Conservation (phyloP, 306 rosid species). For the Prinsepia uniflora region DNA sequence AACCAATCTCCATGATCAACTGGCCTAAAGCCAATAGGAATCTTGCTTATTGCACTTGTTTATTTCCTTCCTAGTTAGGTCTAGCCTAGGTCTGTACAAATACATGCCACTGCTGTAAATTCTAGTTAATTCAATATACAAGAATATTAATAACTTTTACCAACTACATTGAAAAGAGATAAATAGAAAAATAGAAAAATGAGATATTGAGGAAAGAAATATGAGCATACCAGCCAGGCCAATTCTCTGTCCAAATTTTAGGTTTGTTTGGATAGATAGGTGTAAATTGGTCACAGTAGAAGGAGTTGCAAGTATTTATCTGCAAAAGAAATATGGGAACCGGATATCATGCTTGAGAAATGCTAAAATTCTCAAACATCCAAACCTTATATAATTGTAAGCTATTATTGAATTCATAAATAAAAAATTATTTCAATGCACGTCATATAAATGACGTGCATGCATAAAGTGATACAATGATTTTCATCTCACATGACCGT, state of each 20-base stretch:
- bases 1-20: no score
- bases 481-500: background rate
- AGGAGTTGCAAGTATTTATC: constrained; percentile 90
- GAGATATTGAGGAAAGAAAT: constrained; percentile 18
- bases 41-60: no score
- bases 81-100: no score
- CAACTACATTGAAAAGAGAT: background rate
- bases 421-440: background rate
- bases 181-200: background rate
- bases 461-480: background rate
- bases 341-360: constrained; percentile 13
- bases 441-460: background rate
- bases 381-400: background rate
- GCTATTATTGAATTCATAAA: background rate
- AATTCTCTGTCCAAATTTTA: constrained; percentile 94
- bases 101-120: no score
- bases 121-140: no score
- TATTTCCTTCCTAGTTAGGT: no score
- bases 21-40: no score
- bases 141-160: no score
- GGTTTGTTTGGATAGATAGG: constrained; percentile 86
- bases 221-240: constrained; percentile 90
- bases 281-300: constrained; percentile 82
- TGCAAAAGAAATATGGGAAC: constrained; percentile 37
- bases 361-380: constrained; percentile 8